phyloP scores from a whole-genome alignment of 2,329 filamentous ascomycete species.

The Colletotrichum endophyticum region DNA sequence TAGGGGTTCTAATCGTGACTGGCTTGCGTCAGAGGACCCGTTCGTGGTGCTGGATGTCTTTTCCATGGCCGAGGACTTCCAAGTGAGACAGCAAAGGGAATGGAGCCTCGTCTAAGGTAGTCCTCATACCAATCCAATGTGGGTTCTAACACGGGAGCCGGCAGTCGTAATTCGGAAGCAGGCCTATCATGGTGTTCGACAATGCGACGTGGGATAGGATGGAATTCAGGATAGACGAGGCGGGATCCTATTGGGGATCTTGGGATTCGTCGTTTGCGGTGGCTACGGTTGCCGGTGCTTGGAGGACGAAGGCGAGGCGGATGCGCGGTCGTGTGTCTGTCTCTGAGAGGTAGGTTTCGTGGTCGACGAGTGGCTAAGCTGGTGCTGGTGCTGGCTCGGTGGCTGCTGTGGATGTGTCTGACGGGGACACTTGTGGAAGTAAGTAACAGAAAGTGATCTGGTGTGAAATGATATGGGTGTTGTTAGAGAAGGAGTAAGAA shows the following conservation, averaged over 20 bases:
- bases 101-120: conserved; percentile 13
- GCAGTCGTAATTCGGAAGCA: conserved; percentile 16
- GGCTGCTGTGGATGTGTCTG: conserved; percentile 13
- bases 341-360: not conserved
- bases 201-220: conserved; percentile 17
- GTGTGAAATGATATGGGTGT: not conserved
- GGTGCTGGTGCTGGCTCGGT: conserved; percentile 4
- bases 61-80: conserved; percentile 38
- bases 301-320: not conserved
- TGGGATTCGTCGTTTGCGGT: not conserved
- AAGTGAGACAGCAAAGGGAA: conserved; percentile 24
- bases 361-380: conserved; percentile 7
- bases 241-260: not conserved
- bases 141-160: conserved; percentile 22
- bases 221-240: not conserved
- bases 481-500: conserved; percentile 3
- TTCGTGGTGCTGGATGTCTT: conserved; percentile 34
- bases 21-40: conserved; percentile 28
- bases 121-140: conserved; percentile 21
- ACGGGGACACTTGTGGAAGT: conserved; percentile 9
- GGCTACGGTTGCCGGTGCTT: not conserved
- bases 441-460: not conserved
- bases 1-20: conserved; percentile 15
- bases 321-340: conserved; percentile 16
- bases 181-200: conserved; percentile 22